These are phyloP conservation scores for Sarcodon aspratus DNA, from an alignment of 768 basidiomycete species.

Conservation along the genomic window DNA sequence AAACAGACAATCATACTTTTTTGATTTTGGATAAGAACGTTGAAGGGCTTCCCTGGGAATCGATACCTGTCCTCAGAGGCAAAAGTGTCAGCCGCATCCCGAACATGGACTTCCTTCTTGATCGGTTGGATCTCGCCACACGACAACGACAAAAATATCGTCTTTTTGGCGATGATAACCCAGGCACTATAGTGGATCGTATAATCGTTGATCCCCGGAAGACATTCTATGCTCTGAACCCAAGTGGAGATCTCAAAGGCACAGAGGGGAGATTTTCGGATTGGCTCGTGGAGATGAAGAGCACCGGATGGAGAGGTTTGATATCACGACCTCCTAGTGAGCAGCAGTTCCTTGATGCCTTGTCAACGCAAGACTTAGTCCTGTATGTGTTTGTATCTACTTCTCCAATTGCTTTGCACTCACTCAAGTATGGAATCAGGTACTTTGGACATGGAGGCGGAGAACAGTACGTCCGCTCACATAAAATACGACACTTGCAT, in stretches of 20 bases:
- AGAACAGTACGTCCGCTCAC: constrained; percentile 87
- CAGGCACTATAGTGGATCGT: constrained; percentile 24
- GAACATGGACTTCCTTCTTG: constrained; percentile 76
- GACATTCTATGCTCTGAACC: constrained; percentile 82
- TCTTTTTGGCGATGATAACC: constrained; percentile 8
- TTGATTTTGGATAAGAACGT: constrained; percentile 84
- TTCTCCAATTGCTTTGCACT: neutral
- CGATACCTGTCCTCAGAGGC: constrained; percentile 74
- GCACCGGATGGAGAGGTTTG: constrained; percentile 76
- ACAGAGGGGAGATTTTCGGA: constrained; percentile 75
- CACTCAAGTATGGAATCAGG: constrained; percentile 26
- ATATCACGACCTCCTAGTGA: constrained; percentile 70
- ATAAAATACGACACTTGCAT: constrained; percentile 69
- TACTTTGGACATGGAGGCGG: constrained; percentile 97
- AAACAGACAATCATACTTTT: constrained; percentile 69
- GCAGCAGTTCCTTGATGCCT: constrained; percentile 67
- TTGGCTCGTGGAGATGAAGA: constrained; percentile 69
- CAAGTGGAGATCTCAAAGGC: constrained; percentile 77
- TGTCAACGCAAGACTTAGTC: constrained; percentile 73
- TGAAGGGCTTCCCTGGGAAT: constrained; percentile 93
- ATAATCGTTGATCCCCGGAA: constrained; percentile 52
- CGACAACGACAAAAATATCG: constrained; percentile 23
- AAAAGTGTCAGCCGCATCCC: constrained; percentile 90
- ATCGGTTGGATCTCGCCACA: constrained; percentile 58
- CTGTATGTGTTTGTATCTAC: constrained; percentile 46